Evolutionary conservation across 306 rosid species (phyloP).

Genomic region (Cicer bijugum): DNA sequence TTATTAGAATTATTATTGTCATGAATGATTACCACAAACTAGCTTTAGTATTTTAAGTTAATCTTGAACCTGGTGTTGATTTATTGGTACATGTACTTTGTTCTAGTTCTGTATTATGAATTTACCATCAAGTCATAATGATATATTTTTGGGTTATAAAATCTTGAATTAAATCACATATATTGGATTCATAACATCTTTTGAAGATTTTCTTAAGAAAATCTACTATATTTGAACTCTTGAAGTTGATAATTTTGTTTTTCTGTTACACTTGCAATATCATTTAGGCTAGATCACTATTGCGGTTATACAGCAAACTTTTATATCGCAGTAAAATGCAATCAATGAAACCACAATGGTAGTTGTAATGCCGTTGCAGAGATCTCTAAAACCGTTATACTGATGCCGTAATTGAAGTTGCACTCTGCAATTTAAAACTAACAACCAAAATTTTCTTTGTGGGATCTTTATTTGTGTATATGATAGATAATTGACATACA

Average conservation of each 20-base stretch:
- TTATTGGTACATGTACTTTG: constrained; percentile 23
- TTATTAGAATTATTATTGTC: constrained; percentile 38
- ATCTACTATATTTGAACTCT: constrained; percentile 15
- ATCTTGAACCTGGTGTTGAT: constrained; percentile 29
- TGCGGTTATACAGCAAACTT: neutral
- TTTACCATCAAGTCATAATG: too few relatives aligned
- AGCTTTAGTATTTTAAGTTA: constrained; percentile 30
- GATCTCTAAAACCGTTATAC: too few relatives aligned
- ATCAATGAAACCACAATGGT: too few relatives aligned
- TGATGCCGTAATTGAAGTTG: too few relatives aligned
- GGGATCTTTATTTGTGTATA: constrained; percentile 12
- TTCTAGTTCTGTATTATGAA: constrained; percentile 27
- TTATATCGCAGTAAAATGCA: too few relatives aligned
- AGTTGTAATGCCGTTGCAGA: too few relatives aligned
- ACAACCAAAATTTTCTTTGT: neutral
- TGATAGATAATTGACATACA: constrained; percentile 26
- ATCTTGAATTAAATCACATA: neutral
- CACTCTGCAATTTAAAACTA: too few relatives aligned
- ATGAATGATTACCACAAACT: constrained; percentile 34
- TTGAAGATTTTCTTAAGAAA: neutral
- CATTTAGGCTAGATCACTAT: neutral
- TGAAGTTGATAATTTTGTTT: constrained; percentile 24
- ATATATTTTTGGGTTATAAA: neutral
- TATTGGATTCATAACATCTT: constrained; percentile 34
- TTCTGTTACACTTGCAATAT: neutral